Base-by-base conservation (phyloP, 2,329 filamentous ascomycete species). In the Malbranchea cinnamomea region DNA sequence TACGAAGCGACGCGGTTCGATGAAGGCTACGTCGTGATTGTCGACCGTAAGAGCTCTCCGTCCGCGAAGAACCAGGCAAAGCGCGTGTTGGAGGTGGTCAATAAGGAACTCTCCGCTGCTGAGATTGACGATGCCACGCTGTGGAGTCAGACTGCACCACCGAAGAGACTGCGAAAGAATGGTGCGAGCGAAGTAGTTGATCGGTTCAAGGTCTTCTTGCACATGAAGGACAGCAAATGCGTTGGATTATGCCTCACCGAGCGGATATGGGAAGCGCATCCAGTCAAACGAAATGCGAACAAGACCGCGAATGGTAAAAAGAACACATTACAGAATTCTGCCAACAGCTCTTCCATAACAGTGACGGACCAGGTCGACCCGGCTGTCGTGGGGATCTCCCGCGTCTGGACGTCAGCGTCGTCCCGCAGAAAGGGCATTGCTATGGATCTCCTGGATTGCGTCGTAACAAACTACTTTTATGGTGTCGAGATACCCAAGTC, bases 391-490 rank as follows among this genome's bases (percentile, higher is more conserved):
- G 70, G 71, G 11, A 64, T 78, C 15, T 74, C 72, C 14, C 63
- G 74, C 17, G 71, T 78, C 40, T 78, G 74, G 74, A 72, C 69
- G 0, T 70, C 67, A 5, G 62, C 58, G 4, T 57, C 61, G 2
- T 65, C 68, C 35, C 61, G 72, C 18, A 54, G 66, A 23, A 61
- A 65, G 39, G 68, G 70, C 6, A 63, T 75, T 30, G 73, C 71
- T 3, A 62, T 61, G 30, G 58, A 60, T 32, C 49, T 78, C 26
- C 48, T 77, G 11, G 67, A 76, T 35, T 62, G 59, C 32, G 66
- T 67, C 14, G 56, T 65, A 32, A 57, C 53, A 34, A 61, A 66
- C 41, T 72, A 72, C 42, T 57, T 70, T 31, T 65, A 68, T 36
- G 63, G 65, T 2, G 56, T 69, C 49, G 59, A 60, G 22, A 57